A percentile compares a stretch with the other conserved stretches of the same genome.
These are phyloP conservation scores for Apodospora peruviana DNA, from an alignment of 495 filamentous ascomycete genomes.

Conservation along the genomic window DNA sequence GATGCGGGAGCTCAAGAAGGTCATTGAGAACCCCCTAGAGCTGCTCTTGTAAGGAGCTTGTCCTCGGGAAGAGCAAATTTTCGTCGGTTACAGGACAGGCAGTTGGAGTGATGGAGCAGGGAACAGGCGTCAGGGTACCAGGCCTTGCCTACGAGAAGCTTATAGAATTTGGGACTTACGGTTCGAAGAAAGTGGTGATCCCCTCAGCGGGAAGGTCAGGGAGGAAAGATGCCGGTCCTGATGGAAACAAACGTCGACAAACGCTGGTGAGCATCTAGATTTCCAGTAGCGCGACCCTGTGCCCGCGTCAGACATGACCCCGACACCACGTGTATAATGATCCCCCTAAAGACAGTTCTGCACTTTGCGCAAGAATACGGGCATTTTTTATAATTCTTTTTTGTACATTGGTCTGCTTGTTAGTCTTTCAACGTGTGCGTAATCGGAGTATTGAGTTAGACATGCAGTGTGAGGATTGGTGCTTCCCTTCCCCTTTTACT, in stretches of 20 bases:
- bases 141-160: background rate
- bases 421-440: conserved; percentile 21
- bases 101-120: background rate
- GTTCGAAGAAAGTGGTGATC: background rate
- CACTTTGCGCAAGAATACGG: conserved; percentile 19
- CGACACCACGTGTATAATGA: conserved; percentile 17
- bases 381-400: conserved; percentile 16
- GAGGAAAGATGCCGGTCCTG: background rate
- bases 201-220: background rate
- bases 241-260: background rate
- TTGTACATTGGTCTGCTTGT: conserved; percentile 26
- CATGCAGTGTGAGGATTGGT: conserved; percentile 3
- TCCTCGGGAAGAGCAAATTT: background rate
- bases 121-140: background rate
- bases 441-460: conserved; percentile 24
- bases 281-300: background rate
- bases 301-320: background rate
- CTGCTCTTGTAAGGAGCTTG: conserved; percentile 63
- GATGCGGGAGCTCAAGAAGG: conserved; percentile 95
- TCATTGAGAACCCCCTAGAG: conserved; percentile 93
- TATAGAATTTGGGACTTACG: background rate
- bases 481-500: too few relatives aligned
- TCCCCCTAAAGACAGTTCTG: conserved; percentile 13
- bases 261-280: background rate
- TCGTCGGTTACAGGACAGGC: background rate